Conservation (phyloP, 169 alveolate genomes). For the Cryptosporidium baileyi region DNA sequence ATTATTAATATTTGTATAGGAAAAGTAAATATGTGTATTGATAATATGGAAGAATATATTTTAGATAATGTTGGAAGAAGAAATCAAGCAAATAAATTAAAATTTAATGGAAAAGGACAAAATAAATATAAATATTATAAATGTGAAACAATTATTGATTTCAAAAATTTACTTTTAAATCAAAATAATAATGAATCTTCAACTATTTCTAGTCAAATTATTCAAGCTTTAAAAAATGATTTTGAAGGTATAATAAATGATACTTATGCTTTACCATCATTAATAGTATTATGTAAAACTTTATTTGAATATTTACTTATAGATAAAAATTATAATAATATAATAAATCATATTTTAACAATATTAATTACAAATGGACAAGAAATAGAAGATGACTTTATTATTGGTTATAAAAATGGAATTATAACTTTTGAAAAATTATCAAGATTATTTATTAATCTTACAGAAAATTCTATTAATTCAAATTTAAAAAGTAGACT, state of each 20-base stretch:
- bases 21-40: slow-evolving; percentile 11
- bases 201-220: slow-evolving; percentile 14
- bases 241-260: slow-evolving; percentile 46
- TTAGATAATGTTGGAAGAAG: slow-evolving; percentile 44
- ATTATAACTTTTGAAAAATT: slow-evolving; percentile 11
- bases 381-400: slow-evolving; percentile 16
- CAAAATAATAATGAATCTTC: not conserved
- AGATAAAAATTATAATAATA: not conserved
- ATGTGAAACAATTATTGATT: not conserved
- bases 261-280: slow-evolving; percentile 43
- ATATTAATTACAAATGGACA: slow-evolving; percentile 34
- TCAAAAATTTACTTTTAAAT: not conserved
- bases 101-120: not conserved
- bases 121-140: not conserved
- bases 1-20: slow-evolving; percentile 11
- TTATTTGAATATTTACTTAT: not conserved
- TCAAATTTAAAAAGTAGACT: slow-evolving; percentile 23
- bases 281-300: not conserved
- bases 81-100: slow-evolving; percentile 33
- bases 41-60: slow-evolving; percentile 19
- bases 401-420: not conserved
- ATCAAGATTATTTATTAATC: slow-evolving; percentile 17
- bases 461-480: slow-evolving; percentile 15
- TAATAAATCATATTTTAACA: not conserved
- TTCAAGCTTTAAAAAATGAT: slow-evolving; percentile 2